A percentile compares a stretch with the other conserved stretches of the same genome.
phyloP scores from a whole-genome alignment of 768 basidiomycete genomes.

The Leccinum imitatum region DNA sequence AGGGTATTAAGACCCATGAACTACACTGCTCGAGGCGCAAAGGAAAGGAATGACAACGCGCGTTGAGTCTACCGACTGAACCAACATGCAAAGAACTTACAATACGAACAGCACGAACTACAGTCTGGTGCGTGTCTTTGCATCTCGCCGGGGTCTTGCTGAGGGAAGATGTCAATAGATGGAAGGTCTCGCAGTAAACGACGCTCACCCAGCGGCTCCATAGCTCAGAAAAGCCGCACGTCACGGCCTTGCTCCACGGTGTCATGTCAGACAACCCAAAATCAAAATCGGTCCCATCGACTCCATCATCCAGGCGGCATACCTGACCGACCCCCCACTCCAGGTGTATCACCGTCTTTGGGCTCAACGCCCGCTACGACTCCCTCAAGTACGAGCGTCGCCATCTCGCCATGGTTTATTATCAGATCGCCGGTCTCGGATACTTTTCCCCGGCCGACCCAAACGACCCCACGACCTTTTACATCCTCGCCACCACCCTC shows the following conservation, averaged over 20 bases:
- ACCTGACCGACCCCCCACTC: slow-evolving; percentile 5
- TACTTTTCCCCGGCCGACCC: slow-evolving; percentile 55
- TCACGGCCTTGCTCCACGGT: slow-evolving; percentile 65
- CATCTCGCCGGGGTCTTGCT: neutral
- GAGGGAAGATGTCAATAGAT: slow-evolving; percentile 63
- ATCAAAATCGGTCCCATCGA: slow-evolving; percentile 53
- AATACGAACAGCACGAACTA: slow-evolving; percentile 53
- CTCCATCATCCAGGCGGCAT: slow-evolving; percentile 51
- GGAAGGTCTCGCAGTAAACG: slow-evolving; percentile 71
- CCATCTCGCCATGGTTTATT: slow-evolving; percentile 24
- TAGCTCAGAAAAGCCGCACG: slow-evolving; percentile 72
- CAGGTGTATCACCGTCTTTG: slow-evolving; percentile 47
- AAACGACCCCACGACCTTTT: slow-evolving; percentile 68
- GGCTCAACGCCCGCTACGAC: slow-evolving; percentile 68
- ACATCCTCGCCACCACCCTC: slow-evolving; percentile 64
- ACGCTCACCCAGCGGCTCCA: slow-evolving; percentile 78
- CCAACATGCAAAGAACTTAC: too few relatives aligned
- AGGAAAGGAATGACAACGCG: too few relatives aligned
- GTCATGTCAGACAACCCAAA: slow-evolving; percentile 59
- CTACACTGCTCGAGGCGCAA: too few relatives aligned
- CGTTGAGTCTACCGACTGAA: too few relatives aligned
- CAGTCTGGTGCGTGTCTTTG: slow-evolving; percentile 51
- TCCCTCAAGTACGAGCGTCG: slow-evolving; percentile 76
- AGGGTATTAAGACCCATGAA: too few relatives aligned
- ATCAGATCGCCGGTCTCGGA: slow-evolving; percentile 61